Evolutionary conservation across 768 basidiomycete genomes (phyloP).

Genomic region (Phlegmacium glaucopus): DNA sequence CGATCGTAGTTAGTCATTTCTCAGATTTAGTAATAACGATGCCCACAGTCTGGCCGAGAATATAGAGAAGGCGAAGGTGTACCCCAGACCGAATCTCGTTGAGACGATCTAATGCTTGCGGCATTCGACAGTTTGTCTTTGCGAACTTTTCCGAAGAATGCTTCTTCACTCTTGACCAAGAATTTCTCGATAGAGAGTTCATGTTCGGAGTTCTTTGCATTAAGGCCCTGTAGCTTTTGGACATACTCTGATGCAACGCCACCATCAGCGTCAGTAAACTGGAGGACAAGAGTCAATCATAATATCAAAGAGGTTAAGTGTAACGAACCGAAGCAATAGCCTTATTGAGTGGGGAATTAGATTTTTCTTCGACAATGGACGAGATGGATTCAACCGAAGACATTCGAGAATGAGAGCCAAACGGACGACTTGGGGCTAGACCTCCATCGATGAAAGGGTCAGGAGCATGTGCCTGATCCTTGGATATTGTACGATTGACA

Average conservation of each 20-base stretch:
- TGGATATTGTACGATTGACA: conserved; percentile 80
- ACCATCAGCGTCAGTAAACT: conserved; percentile 95
- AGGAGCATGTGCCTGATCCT: conserved; percentile 70
- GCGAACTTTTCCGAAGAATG: conserved; percentile 87
- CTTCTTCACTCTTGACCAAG: conserved; percentile 87
- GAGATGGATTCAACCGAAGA: conserved; percentile 91
- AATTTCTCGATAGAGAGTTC: conserved; percentile 92
- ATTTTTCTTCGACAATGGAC: conserved; percentile 89
- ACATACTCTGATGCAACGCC: conserved; percentile 90
- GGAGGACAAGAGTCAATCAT: conserved; percentile 3
- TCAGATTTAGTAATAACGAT: conserved; percentile 1
- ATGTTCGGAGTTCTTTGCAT: conserved; percentile 83
- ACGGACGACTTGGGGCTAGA: conserved; percentile 63
- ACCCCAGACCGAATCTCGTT: conserved; percentile 81
- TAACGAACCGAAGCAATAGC: conserved; percentile 77
- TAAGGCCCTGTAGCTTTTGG: conserved; percentile 73
- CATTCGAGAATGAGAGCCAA: conserved; percentile 75
- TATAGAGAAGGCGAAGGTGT: conserved; percentile 61
- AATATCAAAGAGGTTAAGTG: background rate
- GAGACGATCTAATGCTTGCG: conserved; percentile 72
- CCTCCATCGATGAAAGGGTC: conserved; percentile 82
- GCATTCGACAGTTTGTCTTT: conserved; percentile 86
- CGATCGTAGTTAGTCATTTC: background rate
- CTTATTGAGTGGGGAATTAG: conserved; percentile 89
- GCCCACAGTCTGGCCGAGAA: conserved; percentile 76